Conservation (phyloP, 495 filamentous ascomycete genomes). For the Penicillium lagena region DNA sequence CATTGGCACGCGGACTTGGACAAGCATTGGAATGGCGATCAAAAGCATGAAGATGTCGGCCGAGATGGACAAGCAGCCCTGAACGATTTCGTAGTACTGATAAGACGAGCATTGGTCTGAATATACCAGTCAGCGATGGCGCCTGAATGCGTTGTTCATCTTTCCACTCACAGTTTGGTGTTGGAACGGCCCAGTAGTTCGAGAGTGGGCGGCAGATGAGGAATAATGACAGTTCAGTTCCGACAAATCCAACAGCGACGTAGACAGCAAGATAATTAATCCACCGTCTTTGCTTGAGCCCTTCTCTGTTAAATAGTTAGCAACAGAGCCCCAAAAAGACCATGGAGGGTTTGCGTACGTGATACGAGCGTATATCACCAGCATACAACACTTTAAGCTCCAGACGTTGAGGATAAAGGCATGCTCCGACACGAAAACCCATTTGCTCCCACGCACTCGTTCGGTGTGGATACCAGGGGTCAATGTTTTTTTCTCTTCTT, state of each 20-base stretch:
- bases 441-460: conserved; percentile 46
- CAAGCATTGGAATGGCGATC: conserved; percentile 56
- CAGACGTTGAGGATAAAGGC: conserved; percentile 45
- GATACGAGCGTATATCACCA: conserved; percentile 48
- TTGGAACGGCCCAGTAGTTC: conserved; percentile 55
- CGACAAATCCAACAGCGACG: conserved; percentile 49
- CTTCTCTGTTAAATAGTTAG: conserved; percentile 21
- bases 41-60: conserved; percentile 60
- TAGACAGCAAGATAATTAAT: conserved; percentile 46
- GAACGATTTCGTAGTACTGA: conserved; percentile 45
- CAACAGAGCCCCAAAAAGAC: background rate
- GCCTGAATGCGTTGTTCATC: background rate
- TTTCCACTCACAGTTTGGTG: conserved; percentile 16
- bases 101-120: conserved; percentile 45
- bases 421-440: conserved; percentile 51
- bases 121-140: background rate
- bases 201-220: conserved; percentile 54
- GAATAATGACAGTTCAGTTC: conserved; percentile 58
- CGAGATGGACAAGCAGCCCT: conserved; percentile 54
- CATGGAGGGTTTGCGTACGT: conserved; percentile 26
- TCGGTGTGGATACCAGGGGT: conserved; percentile 34
- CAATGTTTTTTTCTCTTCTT: conserved; percentile 30
- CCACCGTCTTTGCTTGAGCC: conserved; percentile 30
- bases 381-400: conserved; percentile 47
- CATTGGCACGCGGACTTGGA: conserved; percentile 49